phyloP scores from a whole-genome alignment of 1,284 basidiomycete species.

The Austroboletus novae-zelandiae region DNA sequence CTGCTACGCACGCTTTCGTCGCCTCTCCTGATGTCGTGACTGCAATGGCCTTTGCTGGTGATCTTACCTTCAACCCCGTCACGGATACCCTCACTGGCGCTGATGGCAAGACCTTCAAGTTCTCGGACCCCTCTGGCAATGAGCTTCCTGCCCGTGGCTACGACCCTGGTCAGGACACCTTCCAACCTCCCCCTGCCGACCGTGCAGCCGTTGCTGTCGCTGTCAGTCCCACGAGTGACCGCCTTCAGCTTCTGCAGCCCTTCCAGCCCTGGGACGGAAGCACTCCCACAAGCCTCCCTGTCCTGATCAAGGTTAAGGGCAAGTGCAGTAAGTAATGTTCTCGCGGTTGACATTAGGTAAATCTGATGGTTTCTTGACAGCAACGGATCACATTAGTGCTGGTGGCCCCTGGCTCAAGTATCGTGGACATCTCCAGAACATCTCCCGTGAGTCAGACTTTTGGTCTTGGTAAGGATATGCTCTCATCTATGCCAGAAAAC shows the following conservation, averaged over 20 bases:
- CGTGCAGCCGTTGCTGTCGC: constrained; percentile 83
- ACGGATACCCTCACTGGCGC: constrained; percentile 87
- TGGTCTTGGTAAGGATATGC: neutral
- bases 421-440: constrained; percentile 98
- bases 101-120: constrained; percentile 98
- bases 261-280: constrained; percentile 95
- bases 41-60: constrained; percentile 93
- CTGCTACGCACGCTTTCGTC: constrained; percentile 98
- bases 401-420: constrained; percentile 99
- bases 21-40: constrained; percentile 98
- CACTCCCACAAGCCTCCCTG: constrained; percentile 84
- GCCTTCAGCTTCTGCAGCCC: constrained; percentile 91
- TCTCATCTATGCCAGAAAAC: constrained; percentile 62
- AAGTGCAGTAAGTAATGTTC: constrained; percentile 80
- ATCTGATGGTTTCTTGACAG: constrained; percentile 29
- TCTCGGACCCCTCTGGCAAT: constrained; percentile 84
- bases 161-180: constrained; percentile 96
- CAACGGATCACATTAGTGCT: constrained; percentile 88
- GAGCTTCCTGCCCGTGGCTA: constrained; percentile 95
- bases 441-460: constrained; percentile 66
- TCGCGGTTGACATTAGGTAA: neutral
- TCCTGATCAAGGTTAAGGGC: constrained; percentile 98
- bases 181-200: constrained; percentile 91
- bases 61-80: constrained; percentile 95
- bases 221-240: constrained; percentile 87